A percentile compares a stretch with the other conserved stretches of the same genome.
Conservation (phyloP, 805 yeast species). For the Vanderwaltozyma tropicalis region DNA sequence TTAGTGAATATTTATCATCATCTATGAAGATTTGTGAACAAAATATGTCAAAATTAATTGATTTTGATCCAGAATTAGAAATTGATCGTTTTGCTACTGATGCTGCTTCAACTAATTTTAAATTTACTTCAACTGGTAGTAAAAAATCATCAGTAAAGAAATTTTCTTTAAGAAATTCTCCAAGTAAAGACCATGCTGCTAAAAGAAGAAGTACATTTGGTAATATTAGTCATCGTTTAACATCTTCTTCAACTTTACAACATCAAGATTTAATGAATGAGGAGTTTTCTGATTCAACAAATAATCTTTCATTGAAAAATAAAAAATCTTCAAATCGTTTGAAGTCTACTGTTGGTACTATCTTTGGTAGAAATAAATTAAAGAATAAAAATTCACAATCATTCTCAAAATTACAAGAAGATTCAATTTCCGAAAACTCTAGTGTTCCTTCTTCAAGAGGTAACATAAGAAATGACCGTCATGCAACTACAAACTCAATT, state of each 20-base stretch:
- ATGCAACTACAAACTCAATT: conserved; percentile 1
- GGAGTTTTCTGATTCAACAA: conserved; percentile 24
- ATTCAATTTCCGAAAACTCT: neutral
- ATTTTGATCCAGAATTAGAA: conserved; percentile 52
- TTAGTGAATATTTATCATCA: conserved; percentile 41
- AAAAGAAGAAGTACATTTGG: conserved; percentile 21
- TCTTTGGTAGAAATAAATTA: conserved; percentile 55
- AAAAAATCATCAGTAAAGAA: neutral
- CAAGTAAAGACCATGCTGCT: conserved; percentile 6
- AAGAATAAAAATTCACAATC: conserved; percentile 11
- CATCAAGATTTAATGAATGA: conserved; percentile 26
- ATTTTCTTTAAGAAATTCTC: neutral
- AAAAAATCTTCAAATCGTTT: conserved; percentile 33
- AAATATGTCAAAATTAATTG: conserved; percentile 54
- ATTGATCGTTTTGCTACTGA: conserved; percentile 43
- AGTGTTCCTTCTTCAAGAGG: neutral
- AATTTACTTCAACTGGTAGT: conserved; percentile 2
- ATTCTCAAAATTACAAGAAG: conserved; percentile 3
- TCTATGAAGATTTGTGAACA: conserved; percentile 45
- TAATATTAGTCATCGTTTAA: conserved; percentile 18
- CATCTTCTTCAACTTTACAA: conserved; percentile 23
- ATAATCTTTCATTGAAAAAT: conserved; percentile 22
- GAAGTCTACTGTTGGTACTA: conserved; percentile 66
- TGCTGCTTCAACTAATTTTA: conserved; percentile 23
- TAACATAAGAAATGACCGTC: neutral